Evolutionary conservation across 1,284 basidiomycete genomes (phyloP), one percentile per base, ranked within the genome.

Genomic region (Ganoderma lingzhi): DNA sequence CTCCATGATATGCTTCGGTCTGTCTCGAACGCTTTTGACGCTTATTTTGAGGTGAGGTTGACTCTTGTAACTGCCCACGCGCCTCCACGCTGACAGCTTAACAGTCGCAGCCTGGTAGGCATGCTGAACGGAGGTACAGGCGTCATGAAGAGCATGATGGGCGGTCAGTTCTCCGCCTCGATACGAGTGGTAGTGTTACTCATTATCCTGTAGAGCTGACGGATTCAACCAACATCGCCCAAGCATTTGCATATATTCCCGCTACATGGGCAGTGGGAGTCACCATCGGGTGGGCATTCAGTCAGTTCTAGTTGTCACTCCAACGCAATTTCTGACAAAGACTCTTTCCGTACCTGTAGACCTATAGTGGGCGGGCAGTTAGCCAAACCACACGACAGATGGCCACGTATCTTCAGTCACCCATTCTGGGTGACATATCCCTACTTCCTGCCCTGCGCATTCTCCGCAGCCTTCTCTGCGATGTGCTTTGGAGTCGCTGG

Each of bases 1-100:
- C 8, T 88, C 88, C 2, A 87, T 87, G 82, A 70, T 86, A 2
- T 82, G 76, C 64, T 90, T 90, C 76, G 88, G 88, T 3, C 80
- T 88, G 28, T 87, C 86, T 4, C 80, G 78, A 51, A 85, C 87
- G 10, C 84, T 83, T 71, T 66, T 69, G 64, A 74, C 78, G 2
- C 76, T 85, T 9, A 78, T 85, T 19, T 63, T 84, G 15, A 64
- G 63, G 63, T 64, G 37, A 44, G 23, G n/a, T 79, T 79, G 75
- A 79, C 66, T 32, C 10, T 17, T 28, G 32, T 4, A 71, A 65
- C 51, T 2, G 23, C 3, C 9, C n/a, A 39, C n/a, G 32, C 45
- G 15, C 17, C 9, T 23, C n/a, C 8, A 39, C 60, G 6, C 45
- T 68, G 6, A 67, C 59, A 9, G 41, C 23, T 17, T 17, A 37